Conservation (phyloP, 345 rosid genomes). For the Eucalyptus coolabah region DNA sequence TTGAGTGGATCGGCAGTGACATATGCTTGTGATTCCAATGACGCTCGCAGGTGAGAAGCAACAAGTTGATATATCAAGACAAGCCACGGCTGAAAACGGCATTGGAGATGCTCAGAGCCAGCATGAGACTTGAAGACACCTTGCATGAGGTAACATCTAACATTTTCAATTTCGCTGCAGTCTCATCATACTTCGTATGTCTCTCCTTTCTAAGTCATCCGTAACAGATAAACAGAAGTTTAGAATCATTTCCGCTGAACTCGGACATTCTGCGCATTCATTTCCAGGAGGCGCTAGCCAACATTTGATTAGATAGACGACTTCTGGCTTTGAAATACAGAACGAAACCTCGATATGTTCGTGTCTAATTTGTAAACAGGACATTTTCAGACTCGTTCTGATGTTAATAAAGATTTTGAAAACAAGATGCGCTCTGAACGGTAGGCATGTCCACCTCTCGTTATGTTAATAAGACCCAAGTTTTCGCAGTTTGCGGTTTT, state of each 20-base stretch:
- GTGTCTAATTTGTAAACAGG: not conserved
- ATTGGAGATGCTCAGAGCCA: slow-evolving; percentile 81
- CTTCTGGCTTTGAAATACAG: not conserved
- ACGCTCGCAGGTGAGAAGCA: slow-evolving; percentile 53
- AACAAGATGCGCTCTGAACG: not conserved
- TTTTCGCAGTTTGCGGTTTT: not conserved
- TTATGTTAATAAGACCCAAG: not conserved
- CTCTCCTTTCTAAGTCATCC: not conserved
- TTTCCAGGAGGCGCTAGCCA: not conserved
- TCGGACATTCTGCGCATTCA: not conserved
- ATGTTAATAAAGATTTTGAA: not conserved
- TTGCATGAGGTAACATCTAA: slow-evolving; percentile 34
- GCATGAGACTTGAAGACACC: slow-evolving; percentile 70
- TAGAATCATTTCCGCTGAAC: not conserved
- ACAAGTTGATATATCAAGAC: slow-evolving; percentile 92
- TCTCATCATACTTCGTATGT: not conserved
- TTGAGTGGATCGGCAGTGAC: not conserved
- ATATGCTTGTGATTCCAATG: not conserved
- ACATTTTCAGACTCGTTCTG: not conserved
- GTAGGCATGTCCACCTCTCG: not conserved
- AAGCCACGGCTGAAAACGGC: slow-evolving; percentile 95
- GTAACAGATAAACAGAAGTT: not conserved
- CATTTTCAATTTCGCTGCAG: not conserved
- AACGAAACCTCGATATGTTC: not conserved
- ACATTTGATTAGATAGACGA: not conserved